Evolutionary conservation across 352 stramenopile species (phyloP).

Genomic region (Globisporangium cederbergense): DNA sequence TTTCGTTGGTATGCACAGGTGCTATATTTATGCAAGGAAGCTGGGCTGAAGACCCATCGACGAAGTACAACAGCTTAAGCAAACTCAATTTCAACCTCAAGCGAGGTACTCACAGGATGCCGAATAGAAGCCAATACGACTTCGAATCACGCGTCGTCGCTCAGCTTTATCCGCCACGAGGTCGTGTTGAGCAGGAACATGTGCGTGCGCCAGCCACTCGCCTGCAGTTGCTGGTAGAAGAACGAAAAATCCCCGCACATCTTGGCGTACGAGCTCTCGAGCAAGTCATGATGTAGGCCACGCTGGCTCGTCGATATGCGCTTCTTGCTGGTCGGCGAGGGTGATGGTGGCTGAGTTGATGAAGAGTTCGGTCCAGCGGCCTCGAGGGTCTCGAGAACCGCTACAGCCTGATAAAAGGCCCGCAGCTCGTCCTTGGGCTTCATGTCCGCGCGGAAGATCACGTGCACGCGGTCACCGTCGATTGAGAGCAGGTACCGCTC

Average conservation of each 20-base stretch:
- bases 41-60: too few species aligned
- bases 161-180: slow-evolving; percentile 65
- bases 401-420: slow-evolving; percentile 65
- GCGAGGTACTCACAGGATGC: neutral
- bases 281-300: slow-evolving; percentile 17
- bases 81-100: neutral
- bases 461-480: slow-evolving; percentile 29
- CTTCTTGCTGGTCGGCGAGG: slow-evolving; percentile 17
- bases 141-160: slow-evolving; percentile 21
- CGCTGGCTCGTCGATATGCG: neutral
- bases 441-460: slow-evolving; percentile 52
- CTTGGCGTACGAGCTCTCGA: slow-evolving; percentile 43
- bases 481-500: slow-evolving; percentile 58
- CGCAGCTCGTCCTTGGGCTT: slow-evolving; percentile 63
- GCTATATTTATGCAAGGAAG: too few species aligned
- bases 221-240: slow-evolving; percentile 59
- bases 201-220: slow-evolving; percentile 64
- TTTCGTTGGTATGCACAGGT: too few species aligned
- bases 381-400: slow-evolving; percentile 43
- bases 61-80: neutral
- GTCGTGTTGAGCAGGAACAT: slow-evolving; percentile 70
- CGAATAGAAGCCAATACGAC: neutral
- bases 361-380: slow-evolving; percentile 1
- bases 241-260: slow-evolving; percentile 60
- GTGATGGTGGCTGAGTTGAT: slow-evolving; percentile 7